Conservation (phyloP, 2,329 filamentous ascomycete species). For the Cylindrodendrum hubeiense region DNA sequence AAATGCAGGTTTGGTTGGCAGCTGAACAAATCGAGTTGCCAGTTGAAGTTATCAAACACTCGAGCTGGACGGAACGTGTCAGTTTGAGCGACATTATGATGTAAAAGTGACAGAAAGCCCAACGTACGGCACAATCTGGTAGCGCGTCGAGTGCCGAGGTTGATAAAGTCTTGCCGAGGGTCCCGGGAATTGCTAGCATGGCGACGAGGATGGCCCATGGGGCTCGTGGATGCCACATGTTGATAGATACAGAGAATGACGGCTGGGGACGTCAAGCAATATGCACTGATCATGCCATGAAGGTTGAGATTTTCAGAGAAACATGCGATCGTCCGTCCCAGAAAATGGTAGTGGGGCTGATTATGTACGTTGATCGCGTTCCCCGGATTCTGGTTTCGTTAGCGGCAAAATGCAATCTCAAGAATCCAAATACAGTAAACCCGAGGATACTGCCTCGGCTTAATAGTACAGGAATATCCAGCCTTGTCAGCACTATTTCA, state of each 20-base stretch:
- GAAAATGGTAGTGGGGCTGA: background rate
- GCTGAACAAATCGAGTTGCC: background rate
- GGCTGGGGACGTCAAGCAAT: background rate
- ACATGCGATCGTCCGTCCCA: background rate
- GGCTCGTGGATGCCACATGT: background rate
- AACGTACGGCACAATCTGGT: background rate
- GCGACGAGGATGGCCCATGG: background rate
- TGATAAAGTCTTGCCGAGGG: background rate
- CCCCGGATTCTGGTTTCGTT: too few species aligned
- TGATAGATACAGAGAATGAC: background rate
- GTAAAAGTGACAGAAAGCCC: background rate
- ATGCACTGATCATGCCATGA: background rate
- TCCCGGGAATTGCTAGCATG: background rate
- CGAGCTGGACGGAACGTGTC: background rate
- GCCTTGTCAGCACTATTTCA: too few species aligned
- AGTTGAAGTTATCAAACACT: background rate
- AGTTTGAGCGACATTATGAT: background rate
- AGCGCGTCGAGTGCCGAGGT: background rate
- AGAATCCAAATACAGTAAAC: background rate
- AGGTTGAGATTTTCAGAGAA: background rate
- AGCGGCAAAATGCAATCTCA: background rate
- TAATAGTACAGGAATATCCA: too few species aligned
- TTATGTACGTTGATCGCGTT: background rate
- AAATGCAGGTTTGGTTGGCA: background rate
- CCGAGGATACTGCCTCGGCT: background rate